These are phyloP conservation scores for Jaminaea rosea DNA, from an alignment of 1,284 basidiomycete genomes.

Conservation along the genomic window DNA sequence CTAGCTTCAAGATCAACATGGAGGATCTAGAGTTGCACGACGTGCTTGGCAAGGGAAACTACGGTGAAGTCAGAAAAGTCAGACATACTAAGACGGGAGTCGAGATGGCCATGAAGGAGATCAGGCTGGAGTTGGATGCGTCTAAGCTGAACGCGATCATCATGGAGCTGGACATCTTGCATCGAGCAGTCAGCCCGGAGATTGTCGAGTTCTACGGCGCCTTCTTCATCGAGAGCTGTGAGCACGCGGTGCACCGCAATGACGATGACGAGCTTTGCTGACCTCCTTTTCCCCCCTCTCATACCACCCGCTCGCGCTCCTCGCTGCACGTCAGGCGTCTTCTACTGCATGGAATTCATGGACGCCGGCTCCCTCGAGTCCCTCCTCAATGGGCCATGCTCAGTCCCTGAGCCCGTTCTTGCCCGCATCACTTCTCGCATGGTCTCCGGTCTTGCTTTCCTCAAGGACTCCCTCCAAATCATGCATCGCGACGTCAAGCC, in stretches of 20 bases:
- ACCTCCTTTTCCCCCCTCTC: no score
- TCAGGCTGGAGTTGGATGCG: conserved; percentile 90
- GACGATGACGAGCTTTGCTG: no score
- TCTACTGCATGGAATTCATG: conserved; percentile 99
- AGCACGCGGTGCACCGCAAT: no score
- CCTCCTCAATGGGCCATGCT: conserved; percentile 51
- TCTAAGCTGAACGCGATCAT: conserved; percentile 91
- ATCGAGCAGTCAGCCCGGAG: conserved; percentile 77
- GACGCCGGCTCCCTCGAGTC: conserved; percentile 89
- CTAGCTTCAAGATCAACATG: conserved; percentile 93
- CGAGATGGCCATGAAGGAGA: conserved; percentile 99
- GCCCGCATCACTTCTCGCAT: conserved; percentile 71
- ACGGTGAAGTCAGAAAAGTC: conserved; percentile 93
- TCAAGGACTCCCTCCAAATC: conserved; percentile 92
- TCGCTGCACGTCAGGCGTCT: no score
- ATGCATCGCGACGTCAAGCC: conserved; percentile 98
- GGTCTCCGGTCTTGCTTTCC: conserved; percentile 83
- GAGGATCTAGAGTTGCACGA: conserved; percentile 74
- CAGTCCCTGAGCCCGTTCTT: conserved; percentile 76
- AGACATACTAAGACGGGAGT: conserved; percentile 88
- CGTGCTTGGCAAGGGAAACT: conserved; percentile 90
- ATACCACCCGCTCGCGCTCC: no score
- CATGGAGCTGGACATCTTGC: conserved; percentile 95
- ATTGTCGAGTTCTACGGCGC: conserved; percentile 99
- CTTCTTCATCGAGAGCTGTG: conserved; percentile 96